phyloP scores from a whole-genome alignment of 768 basidiomycete genomes.

The Lyophyllum atratum region DNA sequence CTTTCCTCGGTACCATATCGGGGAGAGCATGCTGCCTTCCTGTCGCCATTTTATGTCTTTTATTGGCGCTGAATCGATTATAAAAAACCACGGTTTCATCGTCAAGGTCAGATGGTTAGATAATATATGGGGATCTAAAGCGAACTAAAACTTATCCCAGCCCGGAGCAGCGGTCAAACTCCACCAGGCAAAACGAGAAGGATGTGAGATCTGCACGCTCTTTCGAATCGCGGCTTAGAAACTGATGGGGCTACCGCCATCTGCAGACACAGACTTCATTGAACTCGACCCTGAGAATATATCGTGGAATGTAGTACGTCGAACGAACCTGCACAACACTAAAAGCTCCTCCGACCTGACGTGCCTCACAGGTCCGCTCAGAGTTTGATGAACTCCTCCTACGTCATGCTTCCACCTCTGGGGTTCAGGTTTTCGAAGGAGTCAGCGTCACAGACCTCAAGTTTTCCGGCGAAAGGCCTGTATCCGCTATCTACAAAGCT shows the following conservation, averaged over 20 bases:
- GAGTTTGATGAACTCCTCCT: constrained; percentile 63
- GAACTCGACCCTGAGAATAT: constrained; percentile 46
- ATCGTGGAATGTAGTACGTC: constrained; percentile 67
- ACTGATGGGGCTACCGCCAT: constrained; percentile 15
- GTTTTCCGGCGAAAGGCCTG: constrained; percentile 32
- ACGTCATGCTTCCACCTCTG: constrained; percentile 49
- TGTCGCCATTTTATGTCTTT: constrained; percentile 33
- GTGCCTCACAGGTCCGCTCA: constrained; percentile 47
- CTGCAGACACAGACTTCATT: constrained; percentile 62
- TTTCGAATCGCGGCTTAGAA: background rate
- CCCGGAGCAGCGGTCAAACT: constrained; percentile 66
- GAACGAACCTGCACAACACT: constrained; percentile 24
- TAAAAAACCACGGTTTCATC: constrained; percentile 31
- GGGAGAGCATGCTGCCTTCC: constrained; percentile 36
- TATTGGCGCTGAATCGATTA: constrained; percentile 29
- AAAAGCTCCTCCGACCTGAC: background rate
- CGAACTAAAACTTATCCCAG: constrained; percentile 32
- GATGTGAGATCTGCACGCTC: constrained; percentile 41
- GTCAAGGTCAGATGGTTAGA: constrained; percentile 25
- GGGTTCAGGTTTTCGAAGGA: constrained; percentile 50
- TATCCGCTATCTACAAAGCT: constrained; percentile 1
- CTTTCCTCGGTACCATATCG: constrained; percentile 48
- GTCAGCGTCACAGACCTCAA: constrained; percentile 45
- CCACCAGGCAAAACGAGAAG: constrained; percentile 53
- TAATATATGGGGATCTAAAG: background rate